Conservation (phyloP, 345 rosid genomes). For the Euphorbia lathyris region DNA sequence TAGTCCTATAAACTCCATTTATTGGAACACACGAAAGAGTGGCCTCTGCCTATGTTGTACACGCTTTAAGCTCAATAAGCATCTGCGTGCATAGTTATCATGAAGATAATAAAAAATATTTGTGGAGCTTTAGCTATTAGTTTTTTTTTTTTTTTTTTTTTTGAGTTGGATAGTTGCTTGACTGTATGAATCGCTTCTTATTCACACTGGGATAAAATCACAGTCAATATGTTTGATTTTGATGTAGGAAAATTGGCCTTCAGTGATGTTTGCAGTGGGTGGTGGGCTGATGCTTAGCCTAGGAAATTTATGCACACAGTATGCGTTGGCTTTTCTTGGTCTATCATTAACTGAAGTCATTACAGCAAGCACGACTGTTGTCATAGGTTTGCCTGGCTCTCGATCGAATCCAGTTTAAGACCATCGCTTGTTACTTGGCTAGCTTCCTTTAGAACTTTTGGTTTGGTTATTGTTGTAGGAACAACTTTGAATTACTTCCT, state of each 20-base stretch:
- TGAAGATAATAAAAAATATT: no score
- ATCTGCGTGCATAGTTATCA: no score
- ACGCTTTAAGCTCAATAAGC: no score
- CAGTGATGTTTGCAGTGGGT: constrained; percentile 69
- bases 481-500: constrained; percentile 83
- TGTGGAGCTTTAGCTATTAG: no score
- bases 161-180: no score
- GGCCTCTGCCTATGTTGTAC: no score
- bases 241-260: constrained; percentile 65
- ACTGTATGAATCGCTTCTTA: no score
- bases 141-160: no score
- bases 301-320: constrained; percentile 71
- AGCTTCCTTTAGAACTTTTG: neutral
- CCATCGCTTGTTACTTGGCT: neutral
- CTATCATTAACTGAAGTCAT: constrained; percentile 78
- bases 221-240: no score
- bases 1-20: no score
- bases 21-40: no score
- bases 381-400: constrained; percentile 45
- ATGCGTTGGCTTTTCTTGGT: constrained; percentile 82
- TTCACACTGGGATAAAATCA: no score
- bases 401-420: neutral
- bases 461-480: constrained; percentile 42
- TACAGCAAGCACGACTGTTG: constrained; percentile 68
- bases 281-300: constrained; percentile 74